A percentile compares a stretch with the other conserved stretches of the same genome.
Conservation (phyloP, 2,329 filamentous ascomycete genomes). For the Talaromyces islandicus region DNA sequence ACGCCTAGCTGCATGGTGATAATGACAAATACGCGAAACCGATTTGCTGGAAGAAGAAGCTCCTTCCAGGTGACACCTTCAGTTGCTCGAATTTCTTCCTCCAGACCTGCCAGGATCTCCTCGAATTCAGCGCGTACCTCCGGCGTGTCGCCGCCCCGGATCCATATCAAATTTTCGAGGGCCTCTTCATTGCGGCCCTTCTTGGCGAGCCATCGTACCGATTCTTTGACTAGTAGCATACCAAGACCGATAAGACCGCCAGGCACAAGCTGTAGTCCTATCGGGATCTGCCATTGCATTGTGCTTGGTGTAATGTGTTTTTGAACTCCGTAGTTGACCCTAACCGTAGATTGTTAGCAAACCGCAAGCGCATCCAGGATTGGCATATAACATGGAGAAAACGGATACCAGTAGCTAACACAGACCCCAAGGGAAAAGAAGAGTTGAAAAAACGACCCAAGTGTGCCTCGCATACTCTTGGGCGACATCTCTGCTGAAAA, state of each 20-base stretch:
- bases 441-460: slow-evolving; percentile 45
- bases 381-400: background rate
- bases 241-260: slow-evolving; percentile 43
- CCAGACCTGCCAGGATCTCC: slow-evolving; percentile 33
- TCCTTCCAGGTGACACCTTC: slow-evolving; percentile 46
- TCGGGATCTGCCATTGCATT: slow-evolving; percentile 47
- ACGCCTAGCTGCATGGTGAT: slow-evolving; percentile 45
- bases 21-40: slow-evolving; percentile 42
- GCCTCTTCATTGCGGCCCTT: slow-evolving; percentile 44
- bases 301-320: slow-evolving; percentile 33
- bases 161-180: slow-evolving; percentile 43
- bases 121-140: slow-evolving; percentile 14
- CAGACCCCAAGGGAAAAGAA: slow-evolving; percentile 26
- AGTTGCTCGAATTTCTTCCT: slow-evolving; percentile 40
- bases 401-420: slow-evolving; percentile 22
- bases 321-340: slow-evolving; percentile 46
- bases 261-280: slow-evolving; percentile 43
- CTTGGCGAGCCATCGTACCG: slow-evolving; percentile 45
- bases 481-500: slow-evolving; percentile 53
- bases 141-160: slow-evolving; percentile 35
- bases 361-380: slow-evolving; percentile 27
- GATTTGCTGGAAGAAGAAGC: slow-evolving; percentile 40
- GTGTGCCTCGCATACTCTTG: slow-evolving; percentile 48
- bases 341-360: slow-evolving; percentile 23
- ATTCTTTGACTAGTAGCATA: slow-evolving; percentile 45